Percentiles rank a stretch among this genome's conserved stretches.
Evolutionary conservation across 208 protist genomes (phyloP).

Genomic region (Porcisia deanei): DNA sequence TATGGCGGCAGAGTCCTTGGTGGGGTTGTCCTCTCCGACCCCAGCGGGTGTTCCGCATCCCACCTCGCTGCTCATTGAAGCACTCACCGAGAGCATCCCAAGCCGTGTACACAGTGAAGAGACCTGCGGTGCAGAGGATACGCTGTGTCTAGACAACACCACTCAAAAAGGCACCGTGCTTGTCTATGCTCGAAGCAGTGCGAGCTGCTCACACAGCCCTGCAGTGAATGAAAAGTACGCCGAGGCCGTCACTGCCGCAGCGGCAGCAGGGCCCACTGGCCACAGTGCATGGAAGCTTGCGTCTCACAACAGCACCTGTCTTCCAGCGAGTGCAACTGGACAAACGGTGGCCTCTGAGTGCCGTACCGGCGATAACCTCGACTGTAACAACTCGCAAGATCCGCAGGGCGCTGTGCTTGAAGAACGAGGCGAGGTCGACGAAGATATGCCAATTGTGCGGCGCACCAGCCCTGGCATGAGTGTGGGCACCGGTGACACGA

Average conservation of each 20-base stretch:
- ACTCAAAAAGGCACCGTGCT: neutral
- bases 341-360: neutral
- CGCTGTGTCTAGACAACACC: neutral
- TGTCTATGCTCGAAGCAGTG: neutral
- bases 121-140: neutral
- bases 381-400: neutral
- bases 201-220: neutral
- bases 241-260: neutral
- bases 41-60: neutral
- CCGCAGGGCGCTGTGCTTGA: neutral
- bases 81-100: constrained; percentile 5
- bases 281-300: neutral
- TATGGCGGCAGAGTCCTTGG: neutral
- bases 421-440: neutral
- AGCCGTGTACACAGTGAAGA: constrained; percentile 7
- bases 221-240: neutral
- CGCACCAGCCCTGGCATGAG: constrained; percentile 19
- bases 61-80: constrained; percentile 7
- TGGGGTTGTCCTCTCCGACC: constrained; percentile 2
- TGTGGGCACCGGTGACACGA: neutral
- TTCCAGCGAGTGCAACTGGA: neutral
- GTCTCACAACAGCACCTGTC: neutral
- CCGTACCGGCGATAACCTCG: neutral
- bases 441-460: constrained; percentile 15
- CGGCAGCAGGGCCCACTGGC: neutral